Base-by-base conservation (phyloP, 108 stramenopile genomes). In the Nitzschia sp. region DNA sequence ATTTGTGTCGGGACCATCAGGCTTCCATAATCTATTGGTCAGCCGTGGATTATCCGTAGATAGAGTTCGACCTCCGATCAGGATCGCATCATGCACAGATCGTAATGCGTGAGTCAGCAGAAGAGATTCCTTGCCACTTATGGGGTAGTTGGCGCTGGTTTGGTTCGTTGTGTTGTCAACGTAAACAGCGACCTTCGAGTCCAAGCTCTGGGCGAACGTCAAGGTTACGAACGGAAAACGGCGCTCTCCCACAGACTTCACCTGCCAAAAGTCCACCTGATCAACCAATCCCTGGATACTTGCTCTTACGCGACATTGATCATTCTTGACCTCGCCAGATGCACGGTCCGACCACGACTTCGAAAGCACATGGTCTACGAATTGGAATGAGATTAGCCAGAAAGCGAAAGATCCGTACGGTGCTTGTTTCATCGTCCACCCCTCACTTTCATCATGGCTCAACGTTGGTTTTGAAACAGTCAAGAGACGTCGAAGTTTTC, bases 41-140 rank as follows among this genome's bases (percentile, higher is more conserved):
- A 93, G 66, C 29, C 89, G 35, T 28, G 92, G 92, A 68, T 85
- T 83, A 74, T 93, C 92, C 21, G 81, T 36, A 17, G 73, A 25
- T 23, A 93, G 72, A 13, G 92, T 93, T 19, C 60, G 68, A 8
- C 92, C 89, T 23, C 92, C 92, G 3, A 93, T 77, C 68, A 93
- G 47, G 34, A 94, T 85, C 0, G 82, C 93, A 64, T 94, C 90
- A 65, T 91, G 88, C 31, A 86, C 73, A 54, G 87, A 84, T 38
- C 93, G 74, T 25, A 94, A 69, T 25, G 66, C 82, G 66, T 94
- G 93, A 2, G 93, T 94, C 61, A 94, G 56, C 2, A 58, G 35
- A 2, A 89, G 48, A 1, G 90, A 88, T 60, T 82, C 74, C 9
- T 63, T 69, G 1, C 90, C 78, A 47, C 88, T 89, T 11, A 94